A percentile compares a stretch with the other conserved stretches of the same genome.
Conservation (phyloP, 306 rosid species). For the Ceratonia siliqua region DNA sequence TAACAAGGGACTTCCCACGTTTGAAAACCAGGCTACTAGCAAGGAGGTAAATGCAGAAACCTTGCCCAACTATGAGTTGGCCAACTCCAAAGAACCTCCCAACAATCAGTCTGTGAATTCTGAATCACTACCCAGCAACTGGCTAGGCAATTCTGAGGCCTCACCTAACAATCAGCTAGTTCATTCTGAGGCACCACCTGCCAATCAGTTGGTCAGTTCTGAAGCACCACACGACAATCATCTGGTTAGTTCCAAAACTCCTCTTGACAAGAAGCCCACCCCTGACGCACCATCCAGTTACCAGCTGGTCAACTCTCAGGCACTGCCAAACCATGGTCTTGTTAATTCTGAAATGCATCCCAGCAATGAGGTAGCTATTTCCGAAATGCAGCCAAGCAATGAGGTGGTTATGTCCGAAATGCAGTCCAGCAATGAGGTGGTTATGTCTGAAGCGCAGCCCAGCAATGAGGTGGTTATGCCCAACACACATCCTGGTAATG, state of each 20-base stretch:
- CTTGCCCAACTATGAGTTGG: slow-evolving; percentile 18
- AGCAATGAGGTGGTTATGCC: slow-evolving; percentile 22
- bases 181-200: slow-evolving; percentile 1
- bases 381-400: background rate
- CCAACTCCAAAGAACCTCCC: slow-evolving; percentile 11
- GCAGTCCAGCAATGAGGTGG: background rate
- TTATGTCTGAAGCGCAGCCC: slow-evolving; percentile 24
- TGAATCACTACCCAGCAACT: slow-evolving; percentile 20
- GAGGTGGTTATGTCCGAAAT: background rate
- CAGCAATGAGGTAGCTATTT: background rate
- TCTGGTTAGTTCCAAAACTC: slow-evolving; percentile 13
- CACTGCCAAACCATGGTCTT: background rate
- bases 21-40: slow-evolving; percentile 32
- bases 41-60: slow-evolving; percentile 32
- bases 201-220: slow-evolving; percentile 17
- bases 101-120: slow-evolving; percentile 6
- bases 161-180: slow-evolving; percentile 18
- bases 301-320: slow-evolving; percentile 8
- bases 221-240: slow-evolving; percentile 17
- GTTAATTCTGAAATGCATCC: slow-evolving; percentile 21
- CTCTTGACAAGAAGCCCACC: slow-evolving; percentile 19
- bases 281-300: slow-evolving; percentile 23
- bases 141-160: slow-evolving; percentile 20
- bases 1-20: slow-evolving; percentile 11
- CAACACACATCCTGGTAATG: background rate